Percentiles rank a stretch among this genome's conserved stretches.
These are phyloP conservation scores for Tremellales sp. DNA, from an alignment of 1,284 basidiomycete species.

Conservation along the genomic window DNA sequence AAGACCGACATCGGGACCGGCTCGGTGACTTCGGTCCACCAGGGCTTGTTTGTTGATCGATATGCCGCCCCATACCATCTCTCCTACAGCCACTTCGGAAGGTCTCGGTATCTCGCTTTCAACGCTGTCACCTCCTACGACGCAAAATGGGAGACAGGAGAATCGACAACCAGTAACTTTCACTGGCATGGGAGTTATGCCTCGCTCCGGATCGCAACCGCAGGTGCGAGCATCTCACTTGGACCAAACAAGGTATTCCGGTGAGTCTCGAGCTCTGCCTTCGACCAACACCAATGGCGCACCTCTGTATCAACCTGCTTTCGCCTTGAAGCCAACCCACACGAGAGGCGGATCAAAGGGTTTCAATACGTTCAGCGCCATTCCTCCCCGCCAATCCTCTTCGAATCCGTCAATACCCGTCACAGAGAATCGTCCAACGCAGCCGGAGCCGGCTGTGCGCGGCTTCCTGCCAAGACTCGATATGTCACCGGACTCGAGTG, in stretches of 20 bases:
- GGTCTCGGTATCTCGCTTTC: slow-evolving; percentile 33
- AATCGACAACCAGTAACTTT: slow-evolving; percentile 8
- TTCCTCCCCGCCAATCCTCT: slow-evolving; percentile 14
- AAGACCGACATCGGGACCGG: too few species aligned
- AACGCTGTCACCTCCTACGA: slow-evolving; percentile 21
- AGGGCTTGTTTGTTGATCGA: too few species aligned
- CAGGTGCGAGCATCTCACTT: not conserved
- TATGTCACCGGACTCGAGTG: not conserved
- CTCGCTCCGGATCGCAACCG: slow-evolving; percentile 1
- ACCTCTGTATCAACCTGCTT: slow-evolving; percentile 18
- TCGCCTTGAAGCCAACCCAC: slow-evolving; percentile 30
- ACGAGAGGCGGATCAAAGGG: slow-evolving; percentile 9
- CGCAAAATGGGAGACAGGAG: not conserved
- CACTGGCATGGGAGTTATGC: slow-evolving; percentile 18
- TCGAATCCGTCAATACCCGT: not conserved
- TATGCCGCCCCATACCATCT: slow-evolving; percentile 30
- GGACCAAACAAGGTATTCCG: not conserved
- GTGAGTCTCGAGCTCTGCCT: not conserved
- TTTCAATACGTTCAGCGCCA: slow-evolving; percentile 25
- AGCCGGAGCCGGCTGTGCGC: not conserved
- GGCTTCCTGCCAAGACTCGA: not conserved
- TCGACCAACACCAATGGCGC: not conserved
- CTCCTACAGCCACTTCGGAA: slow-evolving; percentile 18
- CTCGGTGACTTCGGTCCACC: too few species aligned
- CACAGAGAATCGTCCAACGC: not conserved